Base-by-base conservation (phyloP, 495 filamentous ascomycete genomes). In the Penicillium simplicissimum region DNA sequence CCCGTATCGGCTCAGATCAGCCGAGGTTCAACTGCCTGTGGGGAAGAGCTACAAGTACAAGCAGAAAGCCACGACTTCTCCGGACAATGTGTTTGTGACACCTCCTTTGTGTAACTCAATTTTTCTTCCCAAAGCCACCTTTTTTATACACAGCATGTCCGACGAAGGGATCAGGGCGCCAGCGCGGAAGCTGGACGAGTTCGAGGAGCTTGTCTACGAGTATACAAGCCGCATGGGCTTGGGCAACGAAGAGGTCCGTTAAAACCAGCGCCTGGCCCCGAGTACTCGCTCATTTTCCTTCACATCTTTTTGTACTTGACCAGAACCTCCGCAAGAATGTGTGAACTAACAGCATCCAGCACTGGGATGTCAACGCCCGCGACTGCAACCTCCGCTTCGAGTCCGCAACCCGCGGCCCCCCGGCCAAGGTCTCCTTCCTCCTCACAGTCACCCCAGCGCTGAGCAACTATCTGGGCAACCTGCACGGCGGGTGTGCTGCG, bases 401-500 rank as follows among this genome's bases (percentile, higher is more conserved):
- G 62, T 75, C 75, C 62, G 78, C 77, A 51, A 71, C 68, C 31
- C 67, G 60, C 19, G 67, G 67, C 4, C 75, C 77, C 13, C 69
- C 72, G 17, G 63, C 74, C 34, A 70, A 66, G 37, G 73, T 73
- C 54, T 71, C 70, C 3, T 81, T 73, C 59, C 68, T 71, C 1
- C 80, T 86, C 60, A 84, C 74, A 35, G 77, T 88, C 28, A 74
- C 81, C 15, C 79, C 79, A 0, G 48, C 74, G 3, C 82, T 89
- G 59, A 79, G 75, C 74, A 92, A 92, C 70, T 71, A 76, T 11
- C 56, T 87, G 11, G 76, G 76, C 0, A 89, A 81, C 70, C 74
- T 94, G 13, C 90, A 92, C 66, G 90, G 90, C 38, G 90, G 89
- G 6, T 88, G 84, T 64, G 79, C 82, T 0, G 83, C 90, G 0